These are phyloP conservation scores for Dendrothele bispora DNA, from an alignment of 768 basidiomycete species.

Conservation along the genomic window DNA sequence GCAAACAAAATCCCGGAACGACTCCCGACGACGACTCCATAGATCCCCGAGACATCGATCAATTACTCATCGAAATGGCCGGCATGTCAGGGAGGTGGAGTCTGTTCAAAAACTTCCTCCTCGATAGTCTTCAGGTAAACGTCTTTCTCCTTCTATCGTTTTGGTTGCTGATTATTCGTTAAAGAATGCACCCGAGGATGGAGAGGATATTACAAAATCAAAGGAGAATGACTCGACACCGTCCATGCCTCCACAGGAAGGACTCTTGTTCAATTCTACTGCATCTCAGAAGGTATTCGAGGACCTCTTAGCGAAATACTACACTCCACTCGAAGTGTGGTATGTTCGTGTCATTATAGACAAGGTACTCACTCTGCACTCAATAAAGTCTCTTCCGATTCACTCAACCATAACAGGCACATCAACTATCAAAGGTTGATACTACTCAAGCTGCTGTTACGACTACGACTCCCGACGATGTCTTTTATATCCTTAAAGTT, in stretches of 20 bases:
- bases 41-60: constrained; percentile 92
- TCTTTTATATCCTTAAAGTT: constrained; percentile 92
- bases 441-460: constrained; percentile 57
- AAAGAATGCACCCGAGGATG: too few species aligned
- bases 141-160: too few species aligned
- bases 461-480: constrained; percentile 88
- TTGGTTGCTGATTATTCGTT: too few species aligned
- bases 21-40: constrained; percentile 52
- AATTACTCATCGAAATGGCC: constrained; percentile 81
- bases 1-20: constrained; percentile 27
- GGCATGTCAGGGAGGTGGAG: constrained; percentile 93
- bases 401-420: constrained; percentile 67
- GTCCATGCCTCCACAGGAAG: constrained; percentile 12
- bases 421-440: constrained; percentile 79
- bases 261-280: constrained; percentile 43
- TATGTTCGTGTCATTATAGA: constrained; percentile 85
- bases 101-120: constrained; percentile 84
- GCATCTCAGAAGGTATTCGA: constrained; percentile 62
- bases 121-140: constrained; percentile 67
- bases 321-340: constrained; percentile 90
- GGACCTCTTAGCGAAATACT: constrained; percentile 68
- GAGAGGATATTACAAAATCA: too few species aligned
- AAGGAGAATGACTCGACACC: background rate
- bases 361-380: constrained; percentile 53
- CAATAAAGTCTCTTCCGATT: background rate